Conservation (phyloP, 2,329 filamentous ascomycete species). For the Zymoseptoria crescenta region DNA sequence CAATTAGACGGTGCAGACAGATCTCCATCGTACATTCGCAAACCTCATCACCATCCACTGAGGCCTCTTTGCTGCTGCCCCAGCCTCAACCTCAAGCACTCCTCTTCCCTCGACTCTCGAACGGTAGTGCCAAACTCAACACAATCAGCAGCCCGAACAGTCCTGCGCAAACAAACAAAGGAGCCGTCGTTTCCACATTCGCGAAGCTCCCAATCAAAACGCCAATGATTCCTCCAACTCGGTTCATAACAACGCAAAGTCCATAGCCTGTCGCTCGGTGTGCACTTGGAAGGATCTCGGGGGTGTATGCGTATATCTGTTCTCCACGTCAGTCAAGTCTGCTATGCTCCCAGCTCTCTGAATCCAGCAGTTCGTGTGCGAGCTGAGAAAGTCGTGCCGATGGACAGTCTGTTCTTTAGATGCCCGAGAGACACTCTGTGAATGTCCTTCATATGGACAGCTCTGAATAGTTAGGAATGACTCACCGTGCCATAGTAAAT, state of each 20-base stretch:
- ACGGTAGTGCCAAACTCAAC: conserved; percentile 20
- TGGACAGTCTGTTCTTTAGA: no score
- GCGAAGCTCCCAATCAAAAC: conserved; percentile 23
- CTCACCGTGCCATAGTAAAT: not conserved
- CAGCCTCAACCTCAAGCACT: not conserved
- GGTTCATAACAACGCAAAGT: conserved; percentile 20
- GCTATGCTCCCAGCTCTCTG: no score
- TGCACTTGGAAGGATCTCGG: conserved; percentile 67
- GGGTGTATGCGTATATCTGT: conserved; percentile 66
- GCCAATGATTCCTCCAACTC: conserved; percentile 21
- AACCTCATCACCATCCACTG: no score
- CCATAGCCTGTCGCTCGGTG: conserved; percentile 57
- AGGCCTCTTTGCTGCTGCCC: no score
- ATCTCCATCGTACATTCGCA: no score
- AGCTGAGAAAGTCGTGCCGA: no score
- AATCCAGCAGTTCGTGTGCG: no score
- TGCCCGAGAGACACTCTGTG: no score
- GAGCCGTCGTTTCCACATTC: conserved; percentile 21
- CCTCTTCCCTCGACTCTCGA: conserved; percentile 20
- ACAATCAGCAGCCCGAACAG: conserved; percentile 22
- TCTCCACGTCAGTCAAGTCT: conserved; percentile 58
- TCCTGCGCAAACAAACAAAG: conserved; percentile 22
- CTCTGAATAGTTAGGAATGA: not conserved
- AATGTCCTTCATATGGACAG: not conserved
- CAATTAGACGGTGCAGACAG: no score